Evolutionary conservation across 2,329 filamentous ascomycete genomes (phyloP).

Genomic region (Xylariales sp.): DNA sequence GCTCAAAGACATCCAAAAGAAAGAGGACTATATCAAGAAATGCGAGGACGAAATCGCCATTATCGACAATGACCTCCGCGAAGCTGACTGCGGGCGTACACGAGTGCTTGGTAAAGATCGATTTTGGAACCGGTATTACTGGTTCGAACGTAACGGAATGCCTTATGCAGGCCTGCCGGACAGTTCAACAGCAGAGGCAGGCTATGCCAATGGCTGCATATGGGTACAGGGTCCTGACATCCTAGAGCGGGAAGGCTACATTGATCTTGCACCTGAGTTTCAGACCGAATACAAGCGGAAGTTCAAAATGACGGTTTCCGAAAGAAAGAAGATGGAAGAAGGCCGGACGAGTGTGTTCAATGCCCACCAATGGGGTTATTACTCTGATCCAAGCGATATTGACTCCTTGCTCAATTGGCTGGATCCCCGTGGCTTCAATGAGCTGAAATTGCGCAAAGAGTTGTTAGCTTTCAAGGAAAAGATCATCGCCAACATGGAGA

Average conservation of each 20-base stretch:
- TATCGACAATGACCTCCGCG: constrained; percentile 87
- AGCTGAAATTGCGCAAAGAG: constrained; percentile 84
- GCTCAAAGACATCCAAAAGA: constrained; percentile 82
- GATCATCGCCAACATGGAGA: constrained; percentile 76
- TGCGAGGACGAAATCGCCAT: constrained; percentile 82
- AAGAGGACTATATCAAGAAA: constrained; percentile 72
- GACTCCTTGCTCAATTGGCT: constrained; percentile 83
- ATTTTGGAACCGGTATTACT: constrained; percentile 98
- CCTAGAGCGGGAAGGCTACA: constrained; percentile 79
- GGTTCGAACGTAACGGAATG: constrained; percentile 99
- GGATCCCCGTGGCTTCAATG: constrained; percentile 79
- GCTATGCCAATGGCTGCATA: constrained; percentile 89
- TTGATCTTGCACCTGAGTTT: constrained; percentile 68
- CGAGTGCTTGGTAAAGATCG: constrained; percentile 88
- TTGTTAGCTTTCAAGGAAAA: constrained; percentile 70
- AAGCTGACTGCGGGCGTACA: constrained; percentile 89
- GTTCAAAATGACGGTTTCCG: constrained; percentile 77
- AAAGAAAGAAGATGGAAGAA: constrained; percentile 84
- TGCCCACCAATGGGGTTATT: constrained; percentile 86
- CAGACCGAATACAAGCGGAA: constrained; percentile 71
- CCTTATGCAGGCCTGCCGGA: constrained; percentile 83
- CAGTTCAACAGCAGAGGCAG: constrained; percentile 81
- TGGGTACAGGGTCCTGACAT: constrained; percentile 97
- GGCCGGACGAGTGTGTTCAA: constrained; percentile 72
- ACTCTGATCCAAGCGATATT: constrained; percentile 73